Evolutionary conservation across 257 asterid species (phyloP), one percentile per base, ranked within the genome.

Genomic region (Nicotiana undulata): DNA sequence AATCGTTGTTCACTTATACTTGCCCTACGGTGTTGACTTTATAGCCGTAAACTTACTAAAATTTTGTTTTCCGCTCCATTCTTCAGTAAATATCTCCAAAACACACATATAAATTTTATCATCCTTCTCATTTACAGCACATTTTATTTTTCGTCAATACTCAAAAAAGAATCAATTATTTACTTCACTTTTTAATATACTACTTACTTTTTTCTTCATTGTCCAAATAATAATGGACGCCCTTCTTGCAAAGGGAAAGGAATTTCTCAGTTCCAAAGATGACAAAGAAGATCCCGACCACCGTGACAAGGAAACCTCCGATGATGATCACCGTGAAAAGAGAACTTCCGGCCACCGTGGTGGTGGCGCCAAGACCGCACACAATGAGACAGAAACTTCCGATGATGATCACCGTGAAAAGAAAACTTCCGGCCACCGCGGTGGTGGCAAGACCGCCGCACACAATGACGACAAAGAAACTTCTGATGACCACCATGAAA

Each of bases 221-320:
- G 32, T 29, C 32, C 32, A 29, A 29, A 29, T 12, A 49, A 37
- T 37, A 37, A 24, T 74, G 79, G 79, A 74, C 10, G 24, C 9
- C 4, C 40, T 74, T 49, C 49, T 74, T 6, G 79, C 61, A 3
- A 74, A 74, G 28, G 79, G 79, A 49, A 74, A 74, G 34, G 79
- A 74, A 7, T 49, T 49, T 49, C 61, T 74, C 34, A 24, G 61
- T 46, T 74, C 79, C 61, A 49, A 74, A 15, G 8, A 3, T 20
- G 75, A 66, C 55, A 49, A 49, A 49, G 55, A 49, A 49, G 12
- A 3, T 49, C 2, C 80, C 26, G 79, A 32, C 15, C 79, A 75
- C 52, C 84, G 58, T 34, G 80, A 37, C 80, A 22, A 83, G 31
- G 52, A 82, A 77, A 76, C 51, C 29, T 7, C 61, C 40, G 4